Base-by-base conservation (phyloP, 2,329 filamentous ascomycete genomes). In the Xylariaceae sp. region DNA sequence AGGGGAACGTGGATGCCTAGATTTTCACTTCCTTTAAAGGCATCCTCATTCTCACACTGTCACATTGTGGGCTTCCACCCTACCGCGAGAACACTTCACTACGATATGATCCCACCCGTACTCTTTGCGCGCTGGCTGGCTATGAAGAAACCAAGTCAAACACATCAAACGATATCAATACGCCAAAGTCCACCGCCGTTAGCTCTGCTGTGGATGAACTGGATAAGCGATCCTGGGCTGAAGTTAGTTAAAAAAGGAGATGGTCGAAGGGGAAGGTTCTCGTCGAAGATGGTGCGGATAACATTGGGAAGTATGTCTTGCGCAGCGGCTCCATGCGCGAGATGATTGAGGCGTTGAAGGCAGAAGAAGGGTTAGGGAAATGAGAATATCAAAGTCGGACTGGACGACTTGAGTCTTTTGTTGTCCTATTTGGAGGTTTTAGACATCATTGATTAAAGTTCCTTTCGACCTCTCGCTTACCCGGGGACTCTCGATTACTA, bases 191-290 rank as follows among this genome's bases (percentile, higher is more conserved):
- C 19, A 19, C 19, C 41, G 80, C 83, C 3, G 90, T 90, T 61
- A 88, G 84, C 29, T 87, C 83, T 50, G 87, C 87, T 0, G 86
- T 90, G 19, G 87, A 91, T 71, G 90, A 90, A 71, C 72, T 90
- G 55, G 87, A 90, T 68, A 90, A 91, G 73, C 72, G 80, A 57
- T 83, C 86, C 2, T 90, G 87, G 87, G 77, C 77, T 42, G 86
- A 90, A 61, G 87, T 90, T 43, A 19, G 19, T 19, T 19, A 19
- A 80, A 81, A 64, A 83, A 82, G 67, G 86, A 90, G 68, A 90
- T 91, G 86, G 82, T 82, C 59, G 84, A 88, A 54, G 27, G 27
- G 27, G 90, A 90, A 70, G 86, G 86, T 0, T 19, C 74, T 91
- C 1, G 79, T 81, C 43, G 70, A 74, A 11, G 80, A 77, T 11